Percentiles rank a stretch among this genome's conserved stretches.
These are phyloP conservation scores for Colletotrichum sp. DNA, from an alignment of 2,329 filamentous ascomycete genomes.

Conservation along the genomic window DNA sequence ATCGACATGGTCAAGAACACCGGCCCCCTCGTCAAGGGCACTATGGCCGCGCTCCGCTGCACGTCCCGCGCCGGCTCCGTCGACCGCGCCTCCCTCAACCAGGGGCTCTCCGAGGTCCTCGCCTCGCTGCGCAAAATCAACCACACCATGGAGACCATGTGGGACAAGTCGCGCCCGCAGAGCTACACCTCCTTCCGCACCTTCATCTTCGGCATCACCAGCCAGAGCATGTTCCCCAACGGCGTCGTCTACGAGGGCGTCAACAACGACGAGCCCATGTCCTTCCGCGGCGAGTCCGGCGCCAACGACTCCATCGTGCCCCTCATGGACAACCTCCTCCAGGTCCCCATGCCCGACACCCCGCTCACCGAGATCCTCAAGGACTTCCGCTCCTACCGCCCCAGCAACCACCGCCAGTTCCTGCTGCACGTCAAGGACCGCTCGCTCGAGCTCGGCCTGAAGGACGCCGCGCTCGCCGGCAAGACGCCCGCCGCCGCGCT, in stretches of 20 bases:
- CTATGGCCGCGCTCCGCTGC: constrained; percentile 64
- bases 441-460: constrained; percentile 56
- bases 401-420: constrained; percentile 87
- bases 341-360: constrained; percentile 87
- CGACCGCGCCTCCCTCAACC: constrained; percentile 59
- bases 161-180: constrained; percentile 82
- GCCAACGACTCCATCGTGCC: constrained; percentile 96
- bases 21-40: constrained; percentile 75
- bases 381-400: constrained; percentile 89
- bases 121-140: constrained; percentile 74
- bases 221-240: constrained; percentile 91
- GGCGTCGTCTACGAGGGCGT: constrained; percentile 91
- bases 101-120: constrained; percentile 65
- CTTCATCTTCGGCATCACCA: constrained; percentile 96
- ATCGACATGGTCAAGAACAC: constrained; percentile 95
- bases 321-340: constrained; percentile 84
- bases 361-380: constrained; percentile 86
- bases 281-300: constrained; percentile 90
- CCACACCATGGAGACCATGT: constrained; percentile 87
- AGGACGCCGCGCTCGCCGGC: constrained; percentile 58
- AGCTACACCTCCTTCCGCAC: constrained; percentile 92
- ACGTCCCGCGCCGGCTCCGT: constrained; percentile 24
- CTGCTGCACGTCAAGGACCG: constrained; percentile 70
- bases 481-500: constrained; percentile 22
- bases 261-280: constrained; percentile 71